A percentile compares a stretch with the other conserved stretches of the same genome.
Evolutionary conservation across 2,329 filamentous ascomycete genomes (phyloP).

Genomic region (Sclerotinia spermophila): DNA sequence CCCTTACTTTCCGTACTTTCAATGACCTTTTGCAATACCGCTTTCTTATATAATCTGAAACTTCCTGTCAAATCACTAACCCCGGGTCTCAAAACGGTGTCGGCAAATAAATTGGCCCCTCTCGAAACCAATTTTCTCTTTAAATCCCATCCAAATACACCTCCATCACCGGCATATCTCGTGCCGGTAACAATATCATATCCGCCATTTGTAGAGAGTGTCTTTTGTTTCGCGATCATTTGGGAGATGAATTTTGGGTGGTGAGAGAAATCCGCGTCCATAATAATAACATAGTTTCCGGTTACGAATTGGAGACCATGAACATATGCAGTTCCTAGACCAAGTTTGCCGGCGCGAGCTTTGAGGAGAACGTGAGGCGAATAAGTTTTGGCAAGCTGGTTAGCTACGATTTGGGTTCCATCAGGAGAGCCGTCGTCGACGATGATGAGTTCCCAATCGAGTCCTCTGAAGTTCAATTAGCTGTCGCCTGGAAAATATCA

Average conservation of each 20-base stretch:
- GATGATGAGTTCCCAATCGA: conserved; percentile 97
- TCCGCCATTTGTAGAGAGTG: conserved; percentile 50
- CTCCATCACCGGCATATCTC: conserved; percentile 82
- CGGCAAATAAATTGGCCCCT: conserved; percentile 91
- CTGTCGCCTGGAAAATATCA: background rate
- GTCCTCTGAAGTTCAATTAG: conserved; percentile 54
- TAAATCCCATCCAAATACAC: conserved; percentile 95
- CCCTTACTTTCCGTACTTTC: conserved; percentile 89
- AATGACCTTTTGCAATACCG: conserved; percentile 86
- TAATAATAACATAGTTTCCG: conserved; percentile 97
- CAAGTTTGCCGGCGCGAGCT: conserved; percentile 70
- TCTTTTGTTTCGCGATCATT: conserved; percentile 81
- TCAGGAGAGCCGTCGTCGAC: conserved; percentile 98
- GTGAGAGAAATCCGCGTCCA: conserved; percentile 99
- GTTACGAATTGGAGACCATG: conserved; percentile 69
- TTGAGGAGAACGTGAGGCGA: conserved; percentile 75
- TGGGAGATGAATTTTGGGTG: conserved; percentile 98
- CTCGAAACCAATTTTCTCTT: conserved; percentile 82
- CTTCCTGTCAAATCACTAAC: conserved; percentile 94
- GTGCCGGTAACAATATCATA: conserved; percentile 98
- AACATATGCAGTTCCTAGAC: conserved; percentile 35
- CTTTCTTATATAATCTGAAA: conserved; percentile 92
- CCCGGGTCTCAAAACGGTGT: conserved; percentile 87
- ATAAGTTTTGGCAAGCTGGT: conserved; percentile 87
- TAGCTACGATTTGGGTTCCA: conserved; percentile 84